These are phyloP conservation scores for Ichthyophthirius multifiliis DNA, from an alignment of 169 alveolate species.

Conservation along the genomic window DNA sequence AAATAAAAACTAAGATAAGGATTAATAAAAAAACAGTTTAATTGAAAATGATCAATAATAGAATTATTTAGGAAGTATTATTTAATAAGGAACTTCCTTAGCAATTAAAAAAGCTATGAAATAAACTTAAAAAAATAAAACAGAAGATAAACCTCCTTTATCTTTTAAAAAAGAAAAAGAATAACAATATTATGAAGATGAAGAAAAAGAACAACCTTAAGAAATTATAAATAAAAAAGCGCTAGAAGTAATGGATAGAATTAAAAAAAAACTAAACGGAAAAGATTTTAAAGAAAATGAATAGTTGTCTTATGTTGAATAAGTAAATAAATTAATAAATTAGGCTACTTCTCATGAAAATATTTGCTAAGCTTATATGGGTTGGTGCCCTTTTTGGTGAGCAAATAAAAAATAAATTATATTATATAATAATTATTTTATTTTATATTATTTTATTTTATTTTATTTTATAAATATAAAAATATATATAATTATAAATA, in stretches of 20 bases:
- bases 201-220: slow-evolving; percentile 61
- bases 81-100: neutral
- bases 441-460: too few species aligned
- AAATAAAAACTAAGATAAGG: too few species aligned
- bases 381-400: slow-evolving; percentile 96
- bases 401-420: neutral
- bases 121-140: slow-evolving; percentile 14
- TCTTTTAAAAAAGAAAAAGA: slow-evolving; percentile 41
- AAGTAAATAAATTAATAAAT: slow-evolving; percentile 85
- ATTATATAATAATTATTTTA: too few species aligned
- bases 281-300: slow-evolving; percentile 76
- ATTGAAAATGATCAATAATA: neutral
- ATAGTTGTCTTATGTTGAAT: slow-evolving; percentile 66
- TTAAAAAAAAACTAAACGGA: slow-evolving; percentile 77
- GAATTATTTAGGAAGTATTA: neutral
- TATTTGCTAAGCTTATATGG: slow-evolving; percentile 93
- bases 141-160: slow-evolving; percentile 17
- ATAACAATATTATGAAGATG: slow-evolving; percentile 45
- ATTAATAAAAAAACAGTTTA: too few species aligned
- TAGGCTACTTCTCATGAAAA: slow-evolving; percentile 92
- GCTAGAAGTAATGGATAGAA: slow-evolving; percentile 74
- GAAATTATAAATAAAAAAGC: slow-evolving; percentile 73
- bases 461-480: too few species aligned
- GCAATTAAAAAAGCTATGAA: slow-evolving; percentile 29
- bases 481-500: too few species aligned